Evolutionary conservation across 2,329 filamentous ascomycete genomes (phyloP), one percentile per base, ranked within the genome.

Genomic region (Sarocladium kiliense): DNA sequence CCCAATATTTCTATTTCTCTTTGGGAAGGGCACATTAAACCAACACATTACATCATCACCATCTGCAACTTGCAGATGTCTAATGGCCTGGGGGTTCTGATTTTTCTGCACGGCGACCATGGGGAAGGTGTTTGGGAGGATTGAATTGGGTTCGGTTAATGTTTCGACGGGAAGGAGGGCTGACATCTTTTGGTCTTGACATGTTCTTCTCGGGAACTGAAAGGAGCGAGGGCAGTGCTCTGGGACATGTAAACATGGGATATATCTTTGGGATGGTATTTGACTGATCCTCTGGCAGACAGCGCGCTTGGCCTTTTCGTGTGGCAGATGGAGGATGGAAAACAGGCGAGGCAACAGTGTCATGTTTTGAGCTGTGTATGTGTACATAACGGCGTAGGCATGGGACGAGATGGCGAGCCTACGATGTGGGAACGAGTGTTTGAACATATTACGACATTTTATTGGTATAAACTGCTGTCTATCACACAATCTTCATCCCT

Each of bases 1-100:
- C 71, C 71, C 70, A 68, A 58, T 64, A 58, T 58, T 61, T 61
- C 16, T 27, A 27, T 27, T 27, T 47, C 19, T 44, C 18, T 39
- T 16, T 39, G 12, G 36, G 36, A 19, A n/a, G 36, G 12, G 7
- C 6, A 19, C 5, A 6, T 6, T 10, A 16, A n/a, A 39, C 7
- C 36, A 39, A 6, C 30, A 7, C 30, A 12, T 7, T 12, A 32
- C 30, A 32, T 32, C 12, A 32, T 12, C 7, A 12, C 6, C 7
- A 32, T 32, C 30, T 32, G 30, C 30, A 32, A 12, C 14, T 39
- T 39, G n/a, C 21, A 18, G n/a, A 18, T 18, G 7, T 44, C 41
- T 44, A 23, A 44, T 25, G 21, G 41, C 41, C 4, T 44, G 19
- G 19, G 16, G 10, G 11, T 25, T 44, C 11, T 21, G 41, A 3